Evolutionary conservation across 2,329 filamentous ascomycete species (phyloP).

Genomic region (Talaromyces amestolkiae): DNA sequence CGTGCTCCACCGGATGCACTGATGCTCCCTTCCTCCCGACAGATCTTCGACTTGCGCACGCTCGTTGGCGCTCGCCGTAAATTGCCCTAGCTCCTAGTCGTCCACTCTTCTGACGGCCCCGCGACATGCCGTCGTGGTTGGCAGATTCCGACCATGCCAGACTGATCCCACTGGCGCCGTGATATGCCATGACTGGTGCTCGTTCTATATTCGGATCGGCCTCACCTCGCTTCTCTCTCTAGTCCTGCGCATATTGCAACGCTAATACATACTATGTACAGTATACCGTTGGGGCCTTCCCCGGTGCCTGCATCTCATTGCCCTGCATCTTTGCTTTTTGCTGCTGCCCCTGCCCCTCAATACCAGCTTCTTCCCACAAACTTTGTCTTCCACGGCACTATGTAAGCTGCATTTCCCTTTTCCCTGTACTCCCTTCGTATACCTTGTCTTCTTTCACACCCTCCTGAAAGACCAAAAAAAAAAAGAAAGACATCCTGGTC

Average conservation of each 20-base stretch:
- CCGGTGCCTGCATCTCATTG: constrained; percentile 20
- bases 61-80: constrained; percentile 21
- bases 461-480: constrained; percentile 1
- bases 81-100: constrained; percentile 14
- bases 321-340: constrained; percentile 11
- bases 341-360: constrained; percentile 19
- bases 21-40: constrained; percentile 18
- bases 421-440: background rate
- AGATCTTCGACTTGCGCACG: constrained; percentile 12
- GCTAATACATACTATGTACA: constrained; percentile 5
- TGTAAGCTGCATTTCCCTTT: constrained; percentile 20
- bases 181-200: constrained; percentile 14
- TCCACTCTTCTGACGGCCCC: constrained; percentile 19
- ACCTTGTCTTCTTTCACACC: constrained; percentile 13
- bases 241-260: constrained; percentile 19
- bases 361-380: constrained; percentile 15
- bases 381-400: constrained; percentile 12
- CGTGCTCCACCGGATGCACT: constrained; percentile 5
- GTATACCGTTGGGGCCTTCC: constrained; percentile 15
- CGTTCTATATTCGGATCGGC: constrained; percentile 31
- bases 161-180: constrained; percentile 5
- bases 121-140: constrained; percentile 12
- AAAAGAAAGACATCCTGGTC: constrained; percentile 1
- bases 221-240: constrained; percentile 22
- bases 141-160: constrained; percentile 1